A percentile compares a stretch with the other conserved stretches of the same genome.
Evolutionary conservation across 169 alveolate genomes (phyloP).

Genomic region (Cryptosporidium ubiquitum): DNA sequence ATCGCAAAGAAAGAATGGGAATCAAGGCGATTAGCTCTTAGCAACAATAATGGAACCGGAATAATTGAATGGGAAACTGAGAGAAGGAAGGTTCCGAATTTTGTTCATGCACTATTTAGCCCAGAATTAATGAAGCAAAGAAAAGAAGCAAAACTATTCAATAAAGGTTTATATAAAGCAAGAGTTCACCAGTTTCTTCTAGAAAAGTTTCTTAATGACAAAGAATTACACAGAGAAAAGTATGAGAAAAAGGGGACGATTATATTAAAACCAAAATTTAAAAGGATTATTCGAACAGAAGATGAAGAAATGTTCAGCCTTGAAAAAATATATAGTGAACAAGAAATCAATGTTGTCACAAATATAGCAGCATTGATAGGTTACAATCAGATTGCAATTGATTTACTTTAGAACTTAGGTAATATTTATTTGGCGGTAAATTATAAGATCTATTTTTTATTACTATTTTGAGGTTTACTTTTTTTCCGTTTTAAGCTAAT

Average conservation of each 20-base stretch:
- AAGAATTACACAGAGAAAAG: neutral
- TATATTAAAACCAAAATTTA: neutral
- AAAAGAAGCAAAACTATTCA: conserved; percentile 34
- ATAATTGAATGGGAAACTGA: conserved; percentile 18
- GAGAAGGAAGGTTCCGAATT: neutral
- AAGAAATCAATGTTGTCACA: conserved; percentile 19
- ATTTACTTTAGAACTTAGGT: conserved; percentile 2
- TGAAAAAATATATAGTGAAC: conserved; percentile 13
- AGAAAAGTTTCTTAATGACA: conserved; percentile 5
- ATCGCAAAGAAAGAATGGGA: conserved; percentile 56
- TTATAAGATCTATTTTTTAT: conserved; percentile 35
- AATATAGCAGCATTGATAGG: conserved; percentile 48
- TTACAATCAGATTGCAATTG: conserved; percentile 65
- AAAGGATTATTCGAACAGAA: neutral
- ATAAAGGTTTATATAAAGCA: conserved; percentile 58
- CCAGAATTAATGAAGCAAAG: conserved; percentile 18
- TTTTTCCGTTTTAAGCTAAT: neutral
- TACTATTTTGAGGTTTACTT: neutral
- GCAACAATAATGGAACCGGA: conserved; percentile 4
- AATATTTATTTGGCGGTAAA: conserved; percentile 20
- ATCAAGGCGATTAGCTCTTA: conserved; percentile 1
- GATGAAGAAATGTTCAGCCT: neutral
- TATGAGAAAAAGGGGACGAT: neutral
- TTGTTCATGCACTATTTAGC: conserved; percentile 27
- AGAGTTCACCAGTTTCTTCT: conserved; percentile 64